phyloP scores from a whole-genome alignment of 75 land plant species.

The Ceratopteris richardii region DNA sequence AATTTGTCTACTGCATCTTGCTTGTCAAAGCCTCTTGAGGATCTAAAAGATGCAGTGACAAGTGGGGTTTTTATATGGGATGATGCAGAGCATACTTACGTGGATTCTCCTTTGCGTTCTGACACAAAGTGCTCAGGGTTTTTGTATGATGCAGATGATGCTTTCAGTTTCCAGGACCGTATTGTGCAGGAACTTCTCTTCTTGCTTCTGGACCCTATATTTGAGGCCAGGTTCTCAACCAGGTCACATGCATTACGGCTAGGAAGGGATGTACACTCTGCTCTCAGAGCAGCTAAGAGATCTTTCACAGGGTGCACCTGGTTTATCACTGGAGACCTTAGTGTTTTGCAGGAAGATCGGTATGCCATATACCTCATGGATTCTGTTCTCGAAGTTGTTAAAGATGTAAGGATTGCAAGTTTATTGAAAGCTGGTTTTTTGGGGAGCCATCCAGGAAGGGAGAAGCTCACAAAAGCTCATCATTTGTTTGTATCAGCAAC shows the following conservation, averaged over 20 bases:
- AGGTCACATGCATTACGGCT: constrained; percentile 60
- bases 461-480: too few relatives aligned
- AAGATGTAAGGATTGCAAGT: constrained; percentile 38
- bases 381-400: constrained; percentile 33
- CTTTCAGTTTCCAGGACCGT: constrained; percentile 43
- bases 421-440: constrained; percentile 38
- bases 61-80: neutral
- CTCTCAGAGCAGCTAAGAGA: constrained; percentile 45
- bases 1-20: neutral
- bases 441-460: neutral
- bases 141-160: too few relatives aligned
- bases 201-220: constrained; percentile 50
- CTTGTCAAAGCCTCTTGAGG: neutral
- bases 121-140: neutral
- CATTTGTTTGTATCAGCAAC: too few relatives aligned
- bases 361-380: constrained; percentile 20
- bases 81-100: neutral
- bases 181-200: constrained; percentile 60
- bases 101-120: neutral
- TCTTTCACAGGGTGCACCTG: constrained; percentile 58
- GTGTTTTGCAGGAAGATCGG: constrained; percentile 25
- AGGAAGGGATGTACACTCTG: constrained; percentile 49
- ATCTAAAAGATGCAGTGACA: neutral
- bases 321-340: constrained; percentile 52
- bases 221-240: constrained; percentile 43